Evolutionary conservation across 1,139 yeast genomes (phyloP).

Genomic region (Kurtzmaniella quercitrusa): DNA sequence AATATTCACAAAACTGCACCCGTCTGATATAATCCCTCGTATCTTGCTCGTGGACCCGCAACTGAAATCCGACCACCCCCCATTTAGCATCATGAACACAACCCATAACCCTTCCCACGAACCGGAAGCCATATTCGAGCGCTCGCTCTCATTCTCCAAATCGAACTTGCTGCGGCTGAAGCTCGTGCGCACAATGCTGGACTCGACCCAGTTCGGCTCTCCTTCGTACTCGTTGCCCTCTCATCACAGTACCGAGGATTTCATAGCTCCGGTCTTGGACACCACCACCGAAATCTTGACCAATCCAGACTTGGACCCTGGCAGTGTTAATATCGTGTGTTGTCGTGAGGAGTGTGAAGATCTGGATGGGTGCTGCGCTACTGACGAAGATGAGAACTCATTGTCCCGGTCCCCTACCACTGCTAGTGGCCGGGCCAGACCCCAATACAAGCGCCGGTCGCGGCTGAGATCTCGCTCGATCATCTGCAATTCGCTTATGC

Average conservation of each 20-base stretch:
- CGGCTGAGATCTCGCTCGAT: slow-evolving; percentile 21
- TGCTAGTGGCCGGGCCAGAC: slow-evolving; percentile 3
- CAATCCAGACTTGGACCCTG: slow-evolving; percentile 23
- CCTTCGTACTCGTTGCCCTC: slow-evolving; percentile 14
- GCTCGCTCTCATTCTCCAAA: slow-evolving; percentile 9
- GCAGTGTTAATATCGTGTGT: slow-evolving; percentile 25
- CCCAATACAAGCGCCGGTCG: slow-evolving; percentile 4
- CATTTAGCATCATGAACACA: background rate
- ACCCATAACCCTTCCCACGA: slow-evolving; percentile 3
- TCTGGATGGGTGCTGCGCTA: slow-evolving; percentile 2
- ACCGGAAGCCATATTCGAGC: slow-evolving; percentile 13
- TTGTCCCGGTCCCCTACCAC: slow-evolving; percentile 3
- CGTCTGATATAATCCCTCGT: too few species aligned
- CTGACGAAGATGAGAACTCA: background rate
- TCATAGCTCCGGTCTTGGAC: slow-evolving; percentile 28
- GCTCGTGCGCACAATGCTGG: slow-evolving; percentile 11
- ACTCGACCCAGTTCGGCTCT: slow-evolving; percentile 11
- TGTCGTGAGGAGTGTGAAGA: slow-evolving; percentile 16
- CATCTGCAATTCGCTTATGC: slow-evolving; percentile 21
- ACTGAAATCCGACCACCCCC: too few species aligned
- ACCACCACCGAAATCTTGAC: slow-evolving; percentile 27
- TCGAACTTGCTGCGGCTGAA: slow-evolving; percentile 8
- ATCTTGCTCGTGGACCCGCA: too few species aligned
- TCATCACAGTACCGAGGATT: slow-evolving; percentile 27
- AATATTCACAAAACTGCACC: too few species aligned